A percentile compares a stretch with the other conserved stretches of the same genome.
Conservation (phyloP, 306 rosid genomes). For the Acacia melanoxylon region DNA sequence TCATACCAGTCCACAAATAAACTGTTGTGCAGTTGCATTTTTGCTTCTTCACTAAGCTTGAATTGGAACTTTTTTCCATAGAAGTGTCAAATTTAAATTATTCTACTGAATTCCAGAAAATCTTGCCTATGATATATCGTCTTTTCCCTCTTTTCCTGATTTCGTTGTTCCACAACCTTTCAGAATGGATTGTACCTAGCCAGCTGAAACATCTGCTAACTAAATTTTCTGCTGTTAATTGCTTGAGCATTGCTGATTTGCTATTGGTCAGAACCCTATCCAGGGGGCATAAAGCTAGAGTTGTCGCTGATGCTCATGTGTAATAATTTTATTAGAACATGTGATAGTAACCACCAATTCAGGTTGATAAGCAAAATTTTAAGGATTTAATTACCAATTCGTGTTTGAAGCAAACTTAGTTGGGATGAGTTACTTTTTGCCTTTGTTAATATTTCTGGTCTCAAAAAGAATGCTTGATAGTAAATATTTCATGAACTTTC, state of each 20-base stretch:
- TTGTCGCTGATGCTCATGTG: background rate
- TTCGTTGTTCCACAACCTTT: background rate
- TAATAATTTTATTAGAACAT: background rate
- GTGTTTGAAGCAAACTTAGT: background rate
- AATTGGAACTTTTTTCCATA: no score
- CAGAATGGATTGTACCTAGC: background rate
- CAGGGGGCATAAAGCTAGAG: background rate
- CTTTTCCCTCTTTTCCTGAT: background rate
- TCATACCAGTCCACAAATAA: background rate
- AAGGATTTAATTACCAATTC: background rate
- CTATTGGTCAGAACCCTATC: background rate
- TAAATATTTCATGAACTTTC: background rate
- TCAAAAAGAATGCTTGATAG: background rate
- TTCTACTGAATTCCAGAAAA: background rate
- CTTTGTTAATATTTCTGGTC: background rate
- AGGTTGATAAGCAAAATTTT: background rate
- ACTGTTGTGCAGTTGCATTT: background rate
- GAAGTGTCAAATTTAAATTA: background rate
- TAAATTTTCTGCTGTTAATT: background rate
- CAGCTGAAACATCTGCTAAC: constrained; percentile 3
- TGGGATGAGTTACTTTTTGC: background rate
- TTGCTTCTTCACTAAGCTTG: background rate
- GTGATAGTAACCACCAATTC: background rate
- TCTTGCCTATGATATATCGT: constrained; percentile 6
- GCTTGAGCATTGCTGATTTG: background rate